Conservation (phyloP, 345 rosid genomes). For the Chamaenerion angustifolium region DNA sequence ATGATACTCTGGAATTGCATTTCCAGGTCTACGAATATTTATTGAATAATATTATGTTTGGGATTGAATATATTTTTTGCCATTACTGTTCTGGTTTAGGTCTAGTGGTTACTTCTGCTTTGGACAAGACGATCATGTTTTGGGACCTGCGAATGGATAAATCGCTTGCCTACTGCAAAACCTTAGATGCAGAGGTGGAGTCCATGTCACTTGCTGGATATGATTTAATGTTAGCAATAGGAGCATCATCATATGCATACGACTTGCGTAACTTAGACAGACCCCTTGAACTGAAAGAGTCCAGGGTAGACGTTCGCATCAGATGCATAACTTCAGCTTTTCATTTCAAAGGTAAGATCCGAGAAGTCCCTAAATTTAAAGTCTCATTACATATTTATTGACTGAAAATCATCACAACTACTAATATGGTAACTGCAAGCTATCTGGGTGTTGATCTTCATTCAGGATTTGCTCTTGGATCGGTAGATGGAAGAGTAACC, state of each 20-base stretch:
- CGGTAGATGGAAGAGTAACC: constrained; percentile 70
- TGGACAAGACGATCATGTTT: constrained; percentile 56
- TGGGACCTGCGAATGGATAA: constrained; percentile 52
- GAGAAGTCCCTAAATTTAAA: not conserved
- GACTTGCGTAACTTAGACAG: constrained; percentile 55
- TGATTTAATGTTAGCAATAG: constrained; percentile 49
- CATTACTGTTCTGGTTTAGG: constrained; percentile 25
- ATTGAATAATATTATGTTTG: not conserved
- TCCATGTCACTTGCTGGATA: constrained; percentile 59
- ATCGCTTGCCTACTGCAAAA: constrained; percentile 12
- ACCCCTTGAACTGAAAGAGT: constrained; percentile 35
- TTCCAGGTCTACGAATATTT: not conserved
- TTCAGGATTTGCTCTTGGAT: constrained; percentile 85
- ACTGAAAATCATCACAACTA: constrained; percentile 4
- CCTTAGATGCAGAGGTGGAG: constrained; percentile 32
- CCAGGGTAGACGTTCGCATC: constrained; percentile 33
- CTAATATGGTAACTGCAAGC: not conserved
- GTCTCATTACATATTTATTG: not conserved
- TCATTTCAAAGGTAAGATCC: constrained; percentile 40
- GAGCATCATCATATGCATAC: constrained; percentile 37
- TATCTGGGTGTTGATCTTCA: not conserved
- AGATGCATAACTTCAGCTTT: constrained; percentile 41
- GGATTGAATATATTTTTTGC: not conserved
- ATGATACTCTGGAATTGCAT: not conserved
- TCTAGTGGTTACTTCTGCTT: constrained; percentile 53